Base-by-base conservation (phyloP, 202 grass and related monocot genomes). In the Elaeis oleifera region DNA sequence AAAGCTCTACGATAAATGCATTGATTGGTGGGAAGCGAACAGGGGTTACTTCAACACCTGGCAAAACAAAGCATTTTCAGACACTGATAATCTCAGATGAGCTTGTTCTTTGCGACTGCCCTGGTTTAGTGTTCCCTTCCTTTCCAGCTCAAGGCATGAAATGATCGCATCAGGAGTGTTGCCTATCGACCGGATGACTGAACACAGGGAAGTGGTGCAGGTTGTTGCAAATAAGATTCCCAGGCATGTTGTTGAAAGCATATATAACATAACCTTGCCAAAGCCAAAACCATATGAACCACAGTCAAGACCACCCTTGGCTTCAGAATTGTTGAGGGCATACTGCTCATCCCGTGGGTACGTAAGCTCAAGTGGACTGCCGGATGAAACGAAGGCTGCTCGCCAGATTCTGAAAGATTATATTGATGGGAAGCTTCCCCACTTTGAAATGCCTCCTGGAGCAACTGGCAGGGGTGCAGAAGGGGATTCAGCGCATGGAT, bases 21-120 rank as follows among this genome's bases (percentile, higher is more conserved):
- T 74, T 97, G 51, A 88, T 97, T 50, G 92, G 92, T 11, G 49
- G 82, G 72, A 97, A 97, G 73, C 73, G 71, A 66, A 91, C 92
- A 49, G 87, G 92, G 21, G 92, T 96, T 23, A 96, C 92, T 26
- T 86, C 86, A 16, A 96, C 91, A 50, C 91, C 91, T 66, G 91
- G 91, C 31, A 96, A 96, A 68, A 96, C 91, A 0, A 96, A 96
- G 53, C 91, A 96, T 78, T 96, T 96, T 74, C 91, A 96, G 73
- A 96, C 91, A 48, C 27, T 96, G 50, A 88, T 96, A 63, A 96
- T 96, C 19, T 96, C 91, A 9, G 79, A 90, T 32, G 91, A 85
- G 71, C 87, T 96, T 49, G 80, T 82, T 49, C 74, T 96, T 1
- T 96, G 91, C 56, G 91, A 96, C 31, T 90, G 91, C 27, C 91